phyloP scores from a whole-genome alignment of 2,329 filamentous ascomycete genomes.

The Elsinoe perseae region DNA sequence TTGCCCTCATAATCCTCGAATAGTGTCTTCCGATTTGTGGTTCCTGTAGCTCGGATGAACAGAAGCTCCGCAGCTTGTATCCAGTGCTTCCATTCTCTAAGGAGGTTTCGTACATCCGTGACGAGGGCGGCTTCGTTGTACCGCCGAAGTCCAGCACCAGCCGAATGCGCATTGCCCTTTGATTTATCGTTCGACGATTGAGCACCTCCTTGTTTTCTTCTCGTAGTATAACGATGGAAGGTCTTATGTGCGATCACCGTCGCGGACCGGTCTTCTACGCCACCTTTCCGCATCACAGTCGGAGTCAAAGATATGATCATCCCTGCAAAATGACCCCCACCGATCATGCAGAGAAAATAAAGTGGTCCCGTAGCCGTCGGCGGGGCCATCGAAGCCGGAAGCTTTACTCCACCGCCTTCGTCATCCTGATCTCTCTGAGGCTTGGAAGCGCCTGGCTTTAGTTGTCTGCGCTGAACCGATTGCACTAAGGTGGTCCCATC shows the following conservation, averaged over 20 bases:
- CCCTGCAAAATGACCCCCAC: slow-evolving; percentile 91
- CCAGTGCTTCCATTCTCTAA: slow-evolving; percentile 76
- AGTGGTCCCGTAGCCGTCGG: slow-evolving; percentile 64
- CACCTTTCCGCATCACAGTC: slow-evolving; percentile 62
- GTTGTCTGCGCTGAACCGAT: slow-evolving; percentile 66
- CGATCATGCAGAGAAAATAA: slow-evolving; percentile 97
- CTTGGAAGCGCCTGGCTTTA: slow-evolving; percentile 52
- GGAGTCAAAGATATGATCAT: slow-evolving; percentile 90
- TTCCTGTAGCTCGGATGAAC: slow-evolving; percentile 83
- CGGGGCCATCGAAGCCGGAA: slow-evolving; percentile 37
- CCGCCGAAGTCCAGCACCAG: slow-evolving; percentile 77
- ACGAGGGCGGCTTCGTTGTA: slow-evolving; percentile 90
- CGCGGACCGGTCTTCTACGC: slow-evolving; percentile 73
- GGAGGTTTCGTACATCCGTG: slow-evolving; percentile 74
- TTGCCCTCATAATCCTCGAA: slow-evolving; percentile 90
- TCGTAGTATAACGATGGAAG: slow-evolving; percentile 93
- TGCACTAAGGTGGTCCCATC: slow-evolving; percentile 53
- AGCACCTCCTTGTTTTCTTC: slow-evolving; percentile 89
- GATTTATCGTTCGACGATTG: slow-evolving; percentile 90
- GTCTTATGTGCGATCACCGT: slow-evolving; percentile 92
- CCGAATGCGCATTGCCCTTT: slow-evolving; percentile 91
- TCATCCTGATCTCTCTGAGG: slow-evolving; percentile 34
- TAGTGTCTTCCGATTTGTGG: slow-evolving; percentile 74
- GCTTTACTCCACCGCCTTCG: slow-evolving; percentile 50
- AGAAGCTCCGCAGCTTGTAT: slow-evolving; percentile 78